These are phyloP conservation scores for Aspergillus tubingensis DNA, from an alignment of 2,329 filamentous ascomycete species.

Conservation along the genomic window DNA sequence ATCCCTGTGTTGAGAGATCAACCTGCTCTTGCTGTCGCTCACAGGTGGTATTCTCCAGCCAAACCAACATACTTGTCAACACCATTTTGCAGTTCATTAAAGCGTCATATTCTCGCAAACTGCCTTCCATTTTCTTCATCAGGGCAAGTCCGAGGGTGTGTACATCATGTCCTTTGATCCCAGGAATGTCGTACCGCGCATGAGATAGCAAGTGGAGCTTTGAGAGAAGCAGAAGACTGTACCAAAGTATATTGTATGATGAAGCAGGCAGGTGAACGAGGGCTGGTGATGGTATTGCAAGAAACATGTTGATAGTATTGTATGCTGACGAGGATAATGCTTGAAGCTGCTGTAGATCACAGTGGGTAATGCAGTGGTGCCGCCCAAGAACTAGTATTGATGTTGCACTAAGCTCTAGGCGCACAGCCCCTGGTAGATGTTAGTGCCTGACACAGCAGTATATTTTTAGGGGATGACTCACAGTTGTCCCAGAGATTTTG, in stretches of 20 bases:
- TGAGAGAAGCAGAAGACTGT: slow-evolving; percentile 9
- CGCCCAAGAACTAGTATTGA: slow-evolving; percentile 4
- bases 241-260: slow-evolving; percentile 5
- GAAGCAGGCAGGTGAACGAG: neutral
- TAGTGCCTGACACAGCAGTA: neutral
- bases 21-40: neutral
- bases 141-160: slow-evolving; percentile 1
- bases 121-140: slow-evolving; percentile 1
- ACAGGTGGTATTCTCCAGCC: neutral
- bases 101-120: neutral
- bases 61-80: neutral
- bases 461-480: neutral
- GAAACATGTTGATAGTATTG: slow-evolving; percentile 3
- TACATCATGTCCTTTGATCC: neutral
- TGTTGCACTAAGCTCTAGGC: slow-evolving; percentile 4
- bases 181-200: neutral
- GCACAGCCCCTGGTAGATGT: slow-evolving; percentile 1
- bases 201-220: slow-evolving; percentile 7
- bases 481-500: neutral
- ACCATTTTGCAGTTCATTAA: neutral
- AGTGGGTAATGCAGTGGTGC: neutral
- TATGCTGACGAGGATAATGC: neutral
- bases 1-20: neutral
- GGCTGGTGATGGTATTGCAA: neutral
- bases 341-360: neutral